A percentile compares a stretch with the other conserved stretches of the same genome.
Conservation (phyloP, 1,284 basidiomycete species). For the Erythrobasidium hasegawianum region DNA sequence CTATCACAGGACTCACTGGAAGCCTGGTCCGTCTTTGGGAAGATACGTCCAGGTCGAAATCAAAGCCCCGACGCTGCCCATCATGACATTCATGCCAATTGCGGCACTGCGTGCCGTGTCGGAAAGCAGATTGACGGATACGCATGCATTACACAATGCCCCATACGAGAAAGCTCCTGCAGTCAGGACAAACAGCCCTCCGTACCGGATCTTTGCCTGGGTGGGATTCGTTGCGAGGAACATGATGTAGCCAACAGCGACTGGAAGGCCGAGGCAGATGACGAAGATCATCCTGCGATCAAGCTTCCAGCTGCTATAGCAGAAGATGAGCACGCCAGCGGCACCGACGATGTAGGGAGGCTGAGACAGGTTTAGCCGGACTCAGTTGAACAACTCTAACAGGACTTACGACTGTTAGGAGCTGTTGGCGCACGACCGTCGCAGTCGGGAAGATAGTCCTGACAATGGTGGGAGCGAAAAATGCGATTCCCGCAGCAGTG, state of each 20-base stretch:
- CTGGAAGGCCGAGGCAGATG: conserved; percentile 36
- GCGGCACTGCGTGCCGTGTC: conserved; percentile 45
- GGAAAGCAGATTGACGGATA: conserved; percentile 43
- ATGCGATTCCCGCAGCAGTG: conserved; percentile 40
- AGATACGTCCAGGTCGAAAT: conserved; percentile 2
- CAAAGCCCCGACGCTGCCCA: conserved; percentile 40
- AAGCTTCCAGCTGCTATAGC: neutral
- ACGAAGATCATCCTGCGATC: conserved; percentile 34
- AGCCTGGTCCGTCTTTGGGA: conserved; percentile 1
- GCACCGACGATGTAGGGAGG: neutral
- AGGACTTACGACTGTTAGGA: conserved; percentile 1
- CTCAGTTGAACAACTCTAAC: too few species aligned
- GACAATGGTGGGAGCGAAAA: conserved; percentile 48
- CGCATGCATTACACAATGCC: conserved; percentile 2
- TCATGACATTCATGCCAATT: conserved; percentile 44
- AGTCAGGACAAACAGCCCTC: conserved; percentile 43
- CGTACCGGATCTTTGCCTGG: conserved; percentile 43
- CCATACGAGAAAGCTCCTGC: neutral
- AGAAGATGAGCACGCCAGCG: neutral
- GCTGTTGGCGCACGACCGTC: neutral
- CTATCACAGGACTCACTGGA: neutral
- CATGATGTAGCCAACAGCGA: conserved; percentile 43
- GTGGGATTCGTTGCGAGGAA: conserved; percentile 37
- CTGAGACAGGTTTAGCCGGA: neutral
- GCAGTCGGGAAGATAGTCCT: neutral